Conservation (phyloP, 192 early-diverging fungal species). For the Coemansia sp. region DNA sequence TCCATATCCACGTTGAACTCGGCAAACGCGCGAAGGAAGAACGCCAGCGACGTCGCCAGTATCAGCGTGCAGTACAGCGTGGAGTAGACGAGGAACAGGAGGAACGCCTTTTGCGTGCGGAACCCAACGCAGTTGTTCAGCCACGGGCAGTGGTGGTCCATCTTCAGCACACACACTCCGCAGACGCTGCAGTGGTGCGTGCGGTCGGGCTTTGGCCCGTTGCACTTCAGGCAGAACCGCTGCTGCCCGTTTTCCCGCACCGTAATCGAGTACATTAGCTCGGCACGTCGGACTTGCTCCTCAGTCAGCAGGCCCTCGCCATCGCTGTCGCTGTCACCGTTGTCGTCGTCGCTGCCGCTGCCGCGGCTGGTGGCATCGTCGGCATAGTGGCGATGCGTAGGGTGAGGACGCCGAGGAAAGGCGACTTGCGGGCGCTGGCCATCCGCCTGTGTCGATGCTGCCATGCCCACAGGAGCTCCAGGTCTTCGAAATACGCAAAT, state of each 20-base stretch:
- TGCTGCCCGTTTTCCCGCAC: constrained; percentile 48
- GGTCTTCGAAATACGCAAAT: constrained; percentile 39
- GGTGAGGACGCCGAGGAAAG: not conserved
- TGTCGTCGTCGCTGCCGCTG: not conserved
- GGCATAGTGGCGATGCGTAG: not conserved
- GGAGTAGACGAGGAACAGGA: constrained; percentile 61
- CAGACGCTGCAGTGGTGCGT: constrained; percentile 82
- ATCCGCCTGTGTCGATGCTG: not conserved
- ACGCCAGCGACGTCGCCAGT: constrained; percentile 14
- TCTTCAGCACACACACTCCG: constrained; percentile 73
- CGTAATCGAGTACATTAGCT: constrained; percentile 46
- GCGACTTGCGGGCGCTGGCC: not conserved
- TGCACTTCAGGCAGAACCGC: constrained; percentile 57
- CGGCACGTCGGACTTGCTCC: constrained; percentile 34
- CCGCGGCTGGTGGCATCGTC: constrained; percentile 2
- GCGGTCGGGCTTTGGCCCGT: constrained; percentile 76
- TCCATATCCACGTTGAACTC: not conserved
- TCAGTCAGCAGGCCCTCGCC: constrained; percentile 19
- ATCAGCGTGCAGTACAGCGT: constrained; percentile 26
- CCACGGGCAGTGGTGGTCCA: constrained; percentile 86
- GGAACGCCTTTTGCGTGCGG: constrained; percentile 74
- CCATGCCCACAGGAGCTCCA: constrained; percentile 17
- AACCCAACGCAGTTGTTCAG: constrained; percentile 82
- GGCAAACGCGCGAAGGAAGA: constrained; percentile 20
- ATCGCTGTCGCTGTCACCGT: constrained; percentile 23